Conservation (phyloP, 805 yeast species). For the Nakazawaea siamensis region DNA sequence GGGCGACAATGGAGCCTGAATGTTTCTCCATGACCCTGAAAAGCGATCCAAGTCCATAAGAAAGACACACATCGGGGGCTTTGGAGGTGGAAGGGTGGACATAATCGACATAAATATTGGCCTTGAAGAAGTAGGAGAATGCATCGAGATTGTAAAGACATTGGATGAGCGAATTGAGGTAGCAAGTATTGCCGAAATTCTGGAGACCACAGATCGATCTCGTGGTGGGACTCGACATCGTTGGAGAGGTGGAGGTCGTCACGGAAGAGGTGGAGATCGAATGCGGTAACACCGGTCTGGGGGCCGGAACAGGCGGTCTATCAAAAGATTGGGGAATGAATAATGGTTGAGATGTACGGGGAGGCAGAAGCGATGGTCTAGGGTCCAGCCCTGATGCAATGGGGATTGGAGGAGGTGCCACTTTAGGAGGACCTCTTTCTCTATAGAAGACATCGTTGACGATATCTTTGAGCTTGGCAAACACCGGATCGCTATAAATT, state of each 20-base stretch:
- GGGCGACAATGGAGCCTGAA: slow-evolving; percentile 14
- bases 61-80: slow-evolving; percentile 7
- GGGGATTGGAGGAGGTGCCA: neutral
- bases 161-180: slow-evolving; percentile 68
- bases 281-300: neutral
- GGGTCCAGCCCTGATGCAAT: neutral
- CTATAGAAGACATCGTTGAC: slow-evolving; percentile 2
- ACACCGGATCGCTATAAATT: neutral
- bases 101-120: slow-evolving; percentile 35
- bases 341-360: too few species aligned
- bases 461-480: slow-evolving; percentile 6
- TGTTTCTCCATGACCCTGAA: slow-evolving; percentile 15
- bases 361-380: neutral
- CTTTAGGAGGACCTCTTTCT: neutral
- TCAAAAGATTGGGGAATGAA: too few species aligned
- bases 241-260: neutral
- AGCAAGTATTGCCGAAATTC: slow-evolving; percentile 69
- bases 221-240: neutral
- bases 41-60: slow-evolving; percentile 16
- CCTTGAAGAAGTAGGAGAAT: slow-evolving; percentile 41
- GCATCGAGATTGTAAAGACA: slow-evolving; percentile 47
- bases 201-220: slow-evolving; percentile 51
- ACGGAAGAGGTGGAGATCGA: neutral
- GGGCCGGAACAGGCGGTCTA: neutral
- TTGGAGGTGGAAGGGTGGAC: slow-evolving; percentile 23